phyloP scores from a whole-genome alignment of 2,329 filamentous ascomycete species.

The Aspergillus hortae region DNA sequence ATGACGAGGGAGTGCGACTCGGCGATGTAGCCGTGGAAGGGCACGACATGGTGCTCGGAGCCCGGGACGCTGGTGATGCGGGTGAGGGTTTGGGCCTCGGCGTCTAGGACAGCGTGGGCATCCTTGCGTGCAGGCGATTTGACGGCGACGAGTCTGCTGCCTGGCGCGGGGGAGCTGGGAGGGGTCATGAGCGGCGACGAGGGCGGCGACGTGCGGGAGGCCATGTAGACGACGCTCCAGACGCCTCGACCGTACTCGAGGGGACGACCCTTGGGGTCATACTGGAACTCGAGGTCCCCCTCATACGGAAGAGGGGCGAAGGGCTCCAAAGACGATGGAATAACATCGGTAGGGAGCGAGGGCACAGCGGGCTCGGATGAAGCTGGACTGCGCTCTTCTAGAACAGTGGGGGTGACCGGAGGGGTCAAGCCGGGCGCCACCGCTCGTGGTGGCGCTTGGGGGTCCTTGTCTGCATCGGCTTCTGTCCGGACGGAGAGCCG shows the following conservation, averaged over 20 bases:
- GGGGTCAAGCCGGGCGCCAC: conserved; percentile 28
- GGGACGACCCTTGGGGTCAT: conserved; percentile 23
- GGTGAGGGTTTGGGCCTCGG: conserved; percentile 42
- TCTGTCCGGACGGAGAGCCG: conserved; percentile 27
- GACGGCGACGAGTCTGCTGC: conserved; percentile 38
- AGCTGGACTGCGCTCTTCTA: conserved; percentile 11
- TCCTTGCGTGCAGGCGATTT: conserved; percentile 43
- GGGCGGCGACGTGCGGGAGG: conserved; percentile 20
- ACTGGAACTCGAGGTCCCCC: conserved; percentile 31
- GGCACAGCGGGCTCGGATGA: conserved; percentile 5
- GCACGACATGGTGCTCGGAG: conserved; percentile 37
- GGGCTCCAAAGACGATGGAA: not conserved
- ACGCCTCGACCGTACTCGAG: conserved; percentile 44
- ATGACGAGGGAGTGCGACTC: conserved; percentile 41
- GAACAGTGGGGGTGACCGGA: conserved; percentile 32
- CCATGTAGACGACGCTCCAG: conserved; percentile 48
- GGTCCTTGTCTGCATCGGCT: conserved; percentile 8
- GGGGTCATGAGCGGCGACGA: conserved; percentile 21
- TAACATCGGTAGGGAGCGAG: conserved; percentile 6
- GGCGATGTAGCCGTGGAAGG: conserved; percentile 44
- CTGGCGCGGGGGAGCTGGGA: conserved; percentile 34
- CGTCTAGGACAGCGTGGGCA: conserved; percentile 37
- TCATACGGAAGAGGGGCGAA: conserved; percentile 26
- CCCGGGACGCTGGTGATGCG: conserved; percentile 32
- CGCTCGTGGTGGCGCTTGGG: conserved; percentile 7